phyloP scores from a whole-genome alignment of 1,284 basidiomycete genomes.

The Trichosporon coremiiforme region DNA sequence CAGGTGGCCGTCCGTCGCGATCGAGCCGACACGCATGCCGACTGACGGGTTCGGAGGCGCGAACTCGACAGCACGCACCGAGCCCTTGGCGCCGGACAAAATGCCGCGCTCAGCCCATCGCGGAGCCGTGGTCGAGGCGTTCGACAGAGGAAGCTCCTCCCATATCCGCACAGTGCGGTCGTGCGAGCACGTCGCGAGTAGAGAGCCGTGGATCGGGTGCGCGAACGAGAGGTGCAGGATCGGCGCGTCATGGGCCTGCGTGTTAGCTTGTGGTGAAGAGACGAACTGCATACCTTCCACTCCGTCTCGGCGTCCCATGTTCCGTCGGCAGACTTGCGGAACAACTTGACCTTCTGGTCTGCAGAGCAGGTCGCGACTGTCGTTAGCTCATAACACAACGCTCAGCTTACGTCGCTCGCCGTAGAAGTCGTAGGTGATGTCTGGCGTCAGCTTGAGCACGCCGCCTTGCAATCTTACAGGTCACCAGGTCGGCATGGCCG shows the following conservation, averaged over 20 bases:
- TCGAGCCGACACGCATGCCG: slow-evolving; percentile 81
- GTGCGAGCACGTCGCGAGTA: slow-evolving; percentile 80
- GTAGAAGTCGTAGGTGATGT: slow-evolving; percentile 85
- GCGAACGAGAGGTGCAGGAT: slow-evolving; percentile 81
- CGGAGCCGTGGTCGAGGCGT: slow-evolving; percentile 8
- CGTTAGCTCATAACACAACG: slow-evolving; percentile 64
- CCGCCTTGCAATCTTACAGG: slow-evolving; percentile 41
- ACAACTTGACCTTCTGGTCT: slow-evolving; percentile 73
- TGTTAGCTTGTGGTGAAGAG: background rate
- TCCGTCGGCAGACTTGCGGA: slow-evolving; percentile 69
- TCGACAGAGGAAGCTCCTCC: slow-evolving; percentile 63
- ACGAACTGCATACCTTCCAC: slow-evolving; percentile 72
- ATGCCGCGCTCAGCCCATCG: slow-evolving; percentile 73
- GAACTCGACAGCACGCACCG: slow-evolving; percentile 80
- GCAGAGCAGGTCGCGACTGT: slow-evolving; percentile 55
- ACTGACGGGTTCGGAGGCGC: slow-evolving; percentile 71
- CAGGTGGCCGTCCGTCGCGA: slow-evolving; percentile 80
- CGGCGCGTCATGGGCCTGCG: slow-evolving; percentile 83
- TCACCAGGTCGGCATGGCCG: slow-evolving; percentile 56
- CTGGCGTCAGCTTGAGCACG: slow-evolving; percentile 57
- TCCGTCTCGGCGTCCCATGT: slow-evolving; percentile 74
- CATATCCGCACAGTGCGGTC: slow-evolving; percentile 87
- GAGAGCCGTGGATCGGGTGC: slow-evolving; percentile 81
- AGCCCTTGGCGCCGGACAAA: slow-evolving; percentile 78
- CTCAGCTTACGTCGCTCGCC: slow-evolving; percentile 64